Conservation (phyloP, 169 alveolate species). For the Plasmodium fragile region DNA sequence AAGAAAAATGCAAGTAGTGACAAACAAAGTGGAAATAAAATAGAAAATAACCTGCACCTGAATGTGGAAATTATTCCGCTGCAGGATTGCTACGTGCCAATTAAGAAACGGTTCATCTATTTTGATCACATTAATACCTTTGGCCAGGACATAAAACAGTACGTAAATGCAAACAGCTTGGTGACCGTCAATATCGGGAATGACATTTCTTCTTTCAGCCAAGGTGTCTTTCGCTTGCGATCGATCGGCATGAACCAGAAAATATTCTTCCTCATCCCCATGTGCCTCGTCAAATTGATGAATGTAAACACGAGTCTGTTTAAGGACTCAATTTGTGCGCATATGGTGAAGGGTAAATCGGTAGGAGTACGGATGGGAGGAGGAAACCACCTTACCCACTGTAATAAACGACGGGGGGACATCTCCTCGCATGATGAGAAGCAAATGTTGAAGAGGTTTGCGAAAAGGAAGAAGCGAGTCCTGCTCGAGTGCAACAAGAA, state of each 20-base stretch:
- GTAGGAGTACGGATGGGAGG: not conserved
- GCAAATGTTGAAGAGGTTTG: conserved; percentile 12
- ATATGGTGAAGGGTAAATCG: not conserved
- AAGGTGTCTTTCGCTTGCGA: conserved; percentile 94
- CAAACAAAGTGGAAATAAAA: conserved; percentile 76
- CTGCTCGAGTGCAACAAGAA: conserved; percentile 25
- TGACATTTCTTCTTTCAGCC: conserved; percentile 93
- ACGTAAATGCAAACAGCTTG: conserved; percentile 90
- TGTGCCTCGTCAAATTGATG: conserved; percentile 86
- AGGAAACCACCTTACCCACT: not conserved
- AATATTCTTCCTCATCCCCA: conserved; percentile 84
- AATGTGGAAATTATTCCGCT: conserved; percentile 84
- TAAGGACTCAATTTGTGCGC: not conserved
- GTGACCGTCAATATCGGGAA: conserved; percentile 89
- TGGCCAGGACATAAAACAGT: conserved; percentile 94
- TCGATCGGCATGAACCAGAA: conserved; percentile 90
- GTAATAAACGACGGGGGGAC: not conserved
- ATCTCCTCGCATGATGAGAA: not conserved
- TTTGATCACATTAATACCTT: conserved; percentile 94
- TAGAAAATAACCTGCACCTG: conserved; percentile 79
- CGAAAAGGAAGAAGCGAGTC: conserved; percentile 6
- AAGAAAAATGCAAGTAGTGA: not conserved
- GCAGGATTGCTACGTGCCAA: conserved; percentile 90
- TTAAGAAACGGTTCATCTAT: conserved; percentile 90
- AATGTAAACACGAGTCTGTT: conserved; percentile 69